These are phyloP conservation scores for Ceratocystis lukuohia DNA, from an alignment of 2,329 filamentous ascomycete genomes.

Conservation along the genomic window DNA sequence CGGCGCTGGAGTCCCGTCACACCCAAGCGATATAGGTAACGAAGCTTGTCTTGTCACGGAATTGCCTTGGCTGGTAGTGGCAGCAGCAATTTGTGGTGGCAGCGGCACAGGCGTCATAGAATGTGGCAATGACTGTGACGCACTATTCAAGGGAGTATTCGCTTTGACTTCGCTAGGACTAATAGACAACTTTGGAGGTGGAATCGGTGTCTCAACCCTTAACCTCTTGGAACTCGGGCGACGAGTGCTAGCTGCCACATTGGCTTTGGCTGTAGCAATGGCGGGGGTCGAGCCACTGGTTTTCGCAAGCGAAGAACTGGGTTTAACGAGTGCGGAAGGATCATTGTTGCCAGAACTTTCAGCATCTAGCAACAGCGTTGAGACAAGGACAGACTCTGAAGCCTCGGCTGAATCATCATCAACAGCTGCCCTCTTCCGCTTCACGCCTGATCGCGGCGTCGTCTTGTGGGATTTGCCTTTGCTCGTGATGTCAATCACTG, in stretches of 20 bases:
- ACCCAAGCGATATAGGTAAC: conserved; percentile 1
- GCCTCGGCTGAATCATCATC: conserved; percentile 16
- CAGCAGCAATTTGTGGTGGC: conserved; percentile 10
- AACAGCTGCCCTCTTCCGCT: conserved; percentile 8
- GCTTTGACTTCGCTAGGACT: conserved; percentile 22
- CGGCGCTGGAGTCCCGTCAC: background rate
- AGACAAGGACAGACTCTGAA: background rate
- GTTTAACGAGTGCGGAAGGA: too few relatives aligned
- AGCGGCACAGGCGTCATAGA: conserved; percentile 32
- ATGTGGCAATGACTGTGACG: conserved; percentile 5
- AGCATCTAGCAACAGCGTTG: too few relatives aligned
- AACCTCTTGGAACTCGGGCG: conserved; percentile 32
- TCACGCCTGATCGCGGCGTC: background rate
- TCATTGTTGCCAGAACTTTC: too few relatives aligned
- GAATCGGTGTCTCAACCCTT: conserved; percentile 46
- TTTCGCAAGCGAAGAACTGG: too few relatives aligned
- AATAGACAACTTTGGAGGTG: conserved; percentile 30
- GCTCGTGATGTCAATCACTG: too few relatives aligned
- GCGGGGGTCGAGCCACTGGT: background rate
- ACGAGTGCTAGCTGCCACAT: conserved; percentile 20
- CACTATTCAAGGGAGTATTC: conserved; percentile 18
- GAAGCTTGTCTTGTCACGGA: background rate
- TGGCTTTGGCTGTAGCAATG: conserved; percentile 26
- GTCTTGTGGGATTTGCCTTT: background rate
- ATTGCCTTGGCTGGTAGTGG: background rate